Evolutionary conservation across 305 asterid species (phyloP), one percentile per base, ranked within the genome.

Genomic region (Fraxinus sp.): DNA sequence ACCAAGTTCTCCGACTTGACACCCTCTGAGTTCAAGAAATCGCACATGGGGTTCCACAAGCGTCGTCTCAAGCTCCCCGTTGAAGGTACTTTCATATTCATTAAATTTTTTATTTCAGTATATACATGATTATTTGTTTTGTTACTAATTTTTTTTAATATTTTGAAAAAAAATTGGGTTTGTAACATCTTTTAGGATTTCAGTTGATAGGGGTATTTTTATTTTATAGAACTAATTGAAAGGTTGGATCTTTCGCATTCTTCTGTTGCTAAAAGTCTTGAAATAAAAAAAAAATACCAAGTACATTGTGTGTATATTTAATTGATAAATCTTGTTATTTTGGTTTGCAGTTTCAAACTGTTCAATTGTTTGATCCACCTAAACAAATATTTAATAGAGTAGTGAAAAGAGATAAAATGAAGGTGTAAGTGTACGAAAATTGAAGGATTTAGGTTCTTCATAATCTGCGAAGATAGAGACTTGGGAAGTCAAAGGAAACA

Each of bases 1-100:
- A 94, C 98, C 16, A 89, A 88, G 22, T 95, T 94, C 91, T 94
- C 97, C 11, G 97, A 95, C 80, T 86, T 95, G 57, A 92, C 97
- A 11, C 94, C 97, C 0, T 86, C 82, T 6, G 99, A 95, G 97
- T 95, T 95, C 81, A 88, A 89, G 76, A 89, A 81, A 86, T 89
- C 77, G 68, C 87, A 79, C 86, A 84, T 91, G 36, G 98, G 98
- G 7, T 88, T 95, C 30, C 87, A 83, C 81, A 88, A 90, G 80
- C 83, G 64, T 78, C 76, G 80, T 5, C 70, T 87, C 5, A 84
- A 87, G 87, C 90, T 92, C 24, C 16, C 97, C 93, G 2, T 28
- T 28, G 30, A 28, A 28, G 30, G 2, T 28, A 28, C 30, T 1
- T 28, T 28, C 30, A 28, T 28, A 28, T 28, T 28, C 30, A 28